These are phyloP conservation scores for Naematelia encephala DNA, from an alignment of 768 basidiomycete species.

Conservation along the genomic window DNA sequence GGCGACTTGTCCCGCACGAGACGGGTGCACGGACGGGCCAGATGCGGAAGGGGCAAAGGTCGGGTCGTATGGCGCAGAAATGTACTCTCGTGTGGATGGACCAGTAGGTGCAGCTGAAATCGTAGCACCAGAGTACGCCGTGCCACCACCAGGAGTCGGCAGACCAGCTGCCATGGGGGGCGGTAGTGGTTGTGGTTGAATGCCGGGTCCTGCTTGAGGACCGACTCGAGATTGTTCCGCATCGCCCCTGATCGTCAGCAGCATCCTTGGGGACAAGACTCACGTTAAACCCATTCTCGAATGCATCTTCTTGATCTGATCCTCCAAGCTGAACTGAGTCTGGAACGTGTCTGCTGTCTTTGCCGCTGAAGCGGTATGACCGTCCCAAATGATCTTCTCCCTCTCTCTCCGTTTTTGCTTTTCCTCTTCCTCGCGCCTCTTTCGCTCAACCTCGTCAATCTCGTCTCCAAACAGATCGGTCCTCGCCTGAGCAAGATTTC, in stretches of 20 bases:
- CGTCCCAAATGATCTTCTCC: slow-evolving; percentile 98
- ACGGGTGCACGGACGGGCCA: slow-evolving; percentile 65
- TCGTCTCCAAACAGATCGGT: slow-evolving; percentile 96
- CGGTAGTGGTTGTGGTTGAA: slow-evolving; percentile 56
- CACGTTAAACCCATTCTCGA: slow-evolving; percentile 58
- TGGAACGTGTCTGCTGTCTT: slow-evolving; percentile 91
- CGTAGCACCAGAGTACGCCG: slow-evolving; percentile 71
- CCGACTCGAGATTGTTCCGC: slow-evolving; percentile 56
- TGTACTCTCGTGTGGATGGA: slow-evolving; percentile 52
- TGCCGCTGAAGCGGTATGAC: slow-evolving; percentile 90
- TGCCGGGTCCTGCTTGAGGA: slow-evolving; percentile 76
- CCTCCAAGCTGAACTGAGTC: slow-evolving; percentile 88
- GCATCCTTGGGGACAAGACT: slow-evolving; percentile 28
- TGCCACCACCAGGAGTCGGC: slow-evolving; percentile 47
- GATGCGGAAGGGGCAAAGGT: slow-evolving; percentile 26
- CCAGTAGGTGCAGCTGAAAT: slow-evolving; percentile 91
- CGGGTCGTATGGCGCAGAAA: slow-evolving; percentile 26
- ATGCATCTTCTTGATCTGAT: slow-evolving; percentile 96
- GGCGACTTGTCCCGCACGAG: slow-evolving; percentile 49
- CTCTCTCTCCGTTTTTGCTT: slow-evolving; percentile 74
- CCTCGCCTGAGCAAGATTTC: slow-evolving; percentile 88
- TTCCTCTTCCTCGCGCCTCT: slow-evolving; percentile 75
- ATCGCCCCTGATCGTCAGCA: not conserved
- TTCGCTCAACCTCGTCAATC: slow-evolving; percentile 80
- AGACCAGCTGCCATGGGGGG: slow-evolving; percentile 67